These are phyloP conservation scores for Aspergillus unguis DNA, from an alignment of 2,329 filamentous ascomycete genomes.

Conservation along the genomic window DNA sequence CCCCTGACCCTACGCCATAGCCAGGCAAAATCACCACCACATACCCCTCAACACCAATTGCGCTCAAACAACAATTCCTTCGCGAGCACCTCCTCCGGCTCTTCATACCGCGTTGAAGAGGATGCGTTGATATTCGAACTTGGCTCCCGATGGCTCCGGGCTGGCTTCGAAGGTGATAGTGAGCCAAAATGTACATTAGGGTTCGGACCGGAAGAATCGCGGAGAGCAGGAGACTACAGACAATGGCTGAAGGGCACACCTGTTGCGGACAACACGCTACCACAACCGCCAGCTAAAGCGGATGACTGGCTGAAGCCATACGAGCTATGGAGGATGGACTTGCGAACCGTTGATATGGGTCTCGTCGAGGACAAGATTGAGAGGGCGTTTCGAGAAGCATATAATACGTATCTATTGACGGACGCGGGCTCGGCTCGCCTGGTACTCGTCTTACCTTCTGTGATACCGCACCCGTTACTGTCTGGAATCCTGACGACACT, in stretches of 20 bases:
- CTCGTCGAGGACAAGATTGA: conserved; percentile 86
- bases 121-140: conserved; percentile 81
- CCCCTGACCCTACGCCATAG: conserved; percentile 29
- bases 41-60: conserved; percentile 53
- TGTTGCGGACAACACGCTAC: conserved; percentile 43
- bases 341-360: conserved; percentile 70
- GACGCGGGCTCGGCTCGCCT: conserved; percentile 67
- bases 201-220: conserved; percentile 72
- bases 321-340: conserved; percentile 76
- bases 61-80: conserved; percentile 52
- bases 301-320: conserved; percentile 47
- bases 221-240: conserved; percentile 77
- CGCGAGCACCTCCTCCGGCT: conserved; percentile 56
- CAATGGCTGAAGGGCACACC: conserved; percentile 60
- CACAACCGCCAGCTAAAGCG: conserved; percentile 24
- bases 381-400: conserved; percentile 73
- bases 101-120: conserved; percentile 67
- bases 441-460: conserved; percentile 71
- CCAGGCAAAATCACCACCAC: conserved; percentile 48
- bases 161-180: conserved; percentile 83
- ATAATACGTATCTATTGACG: conserved; percentile 67
- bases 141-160: conserved; percentile 71
- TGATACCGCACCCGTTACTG: conserved; percentile 73
- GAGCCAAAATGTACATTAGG: conserved; percentile 66
- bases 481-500: conserved; percentile 72